A percentile compares a stretch with the other conserved stretches of the same genome.
Conservation (phyloP, 2,329 filamentous ascomycete genomes). For the Colletotrichum echinochloae region DNA sequence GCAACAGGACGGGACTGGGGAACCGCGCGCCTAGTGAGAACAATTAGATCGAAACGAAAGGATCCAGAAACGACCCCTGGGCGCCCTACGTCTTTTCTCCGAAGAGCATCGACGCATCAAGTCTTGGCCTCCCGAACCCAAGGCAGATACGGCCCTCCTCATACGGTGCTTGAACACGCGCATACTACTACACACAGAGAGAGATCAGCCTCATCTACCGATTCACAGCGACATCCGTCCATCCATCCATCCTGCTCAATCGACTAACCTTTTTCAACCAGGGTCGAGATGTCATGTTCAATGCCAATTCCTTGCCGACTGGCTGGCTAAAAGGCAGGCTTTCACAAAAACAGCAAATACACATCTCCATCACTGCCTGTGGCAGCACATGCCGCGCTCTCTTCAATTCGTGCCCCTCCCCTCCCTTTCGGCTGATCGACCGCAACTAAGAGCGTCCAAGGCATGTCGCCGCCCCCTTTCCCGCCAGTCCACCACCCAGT, state of each 20-base stretch:
- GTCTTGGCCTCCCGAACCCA: constrained; percentile 2
- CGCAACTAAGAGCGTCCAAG: constrained; percentile 29
- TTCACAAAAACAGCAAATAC: neutral
- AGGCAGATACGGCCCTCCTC: neutral
- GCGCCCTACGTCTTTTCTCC: constrained; percentile 11
- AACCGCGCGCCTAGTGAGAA: neutral
- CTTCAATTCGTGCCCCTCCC: neutral
- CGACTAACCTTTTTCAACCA: neutral
- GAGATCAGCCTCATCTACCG: neutral
- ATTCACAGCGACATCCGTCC: neutral
- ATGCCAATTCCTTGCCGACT: neutral
- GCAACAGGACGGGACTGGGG: neutral
- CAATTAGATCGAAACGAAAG: constrained; percentile 8
- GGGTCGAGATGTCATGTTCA: neutral
- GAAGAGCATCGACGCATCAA: constrained; percentile 28
- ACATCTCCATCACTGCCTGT: neutral
- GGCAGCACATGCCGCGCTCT: neutral
- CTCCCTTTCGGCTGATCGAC: constrained; percentile 39
- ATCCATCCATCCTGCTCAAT: neutral
- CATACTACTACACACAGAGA: neutral
- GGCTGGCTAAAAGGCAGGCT: neutral
- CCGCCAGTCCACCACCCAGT: constrained; percentile 22
- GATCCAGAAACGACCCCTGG: constrained; percentile 16
- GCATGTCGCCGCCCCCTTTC: constrained; percentile 32
- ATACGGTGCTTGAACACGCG: neutral